Base-by-base conservation (phyloP, 139 green algal genomes). In the Chlorella sp. region DNA sequence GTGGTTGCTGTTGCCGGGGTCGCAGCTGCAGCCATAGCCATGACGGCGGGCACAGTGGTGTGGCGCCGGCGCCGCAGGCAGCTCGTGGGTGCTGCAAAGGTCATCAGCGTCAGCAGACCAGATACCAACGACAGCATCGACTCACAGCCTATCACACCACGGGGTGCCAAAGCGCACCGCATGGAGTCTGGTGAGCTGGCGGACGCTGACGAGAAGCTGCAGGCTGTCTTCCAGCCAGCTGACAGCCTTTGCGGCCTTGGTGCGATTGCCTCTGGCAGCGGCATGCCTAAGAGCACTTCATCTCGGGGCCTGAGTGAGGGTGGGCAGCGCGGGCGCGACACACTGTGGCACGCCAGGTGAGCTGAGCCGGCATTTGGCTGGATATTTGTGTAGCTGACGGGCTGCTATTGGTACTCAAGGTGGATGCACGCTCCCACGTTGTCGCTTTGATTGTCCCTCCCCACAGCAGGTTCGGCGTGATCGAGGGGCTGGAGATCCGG, bases 391-490 rank as follows among this genome's bases (percentile, higher is more conserved):
- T 37, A 39, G 36, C 26, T 30, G 3, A 14, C 19, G 11, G 2
- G 28, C 34, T 34, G 14, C 34, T 53, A 9, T 19, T 73, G 22
- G 48, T 5, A 4, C 21, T 83, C n/a, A n/a, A n/a, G n/a, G n/a
- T n/a, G n/a, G n/a, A n/a, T n/a, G n/a, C n/a, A n/a, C n/a, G n/a
- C n/a, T n/a, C n/a, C n/a, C n/a, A n/a, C n/a, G n/a, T n/a, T n/a
- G n/a, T n/a, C n/a, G n/a, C n/a, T n/a, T n/a, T n/a, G n/a, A n/a
- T n/a, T n/a, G n/a, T n/a, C 3, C 24, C 32, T 42, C 64, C 1
- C 82, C 60, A 26, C 30, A 77, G 64, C 84, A 88, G 84, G 39
- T 81, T 88, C 40, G 84, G 84, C 48, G 36, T 80, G 66, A 88
- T 88, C 18, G 84, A 88, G 26, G 84, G 84, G 26, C 37, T 88